A percentile compares a stretch with the other conserved stretches of the same genome.
Evolutionary conservation across 1,139 yeast species (phyloP).

Genomic region (Candida sp.): DNA sequence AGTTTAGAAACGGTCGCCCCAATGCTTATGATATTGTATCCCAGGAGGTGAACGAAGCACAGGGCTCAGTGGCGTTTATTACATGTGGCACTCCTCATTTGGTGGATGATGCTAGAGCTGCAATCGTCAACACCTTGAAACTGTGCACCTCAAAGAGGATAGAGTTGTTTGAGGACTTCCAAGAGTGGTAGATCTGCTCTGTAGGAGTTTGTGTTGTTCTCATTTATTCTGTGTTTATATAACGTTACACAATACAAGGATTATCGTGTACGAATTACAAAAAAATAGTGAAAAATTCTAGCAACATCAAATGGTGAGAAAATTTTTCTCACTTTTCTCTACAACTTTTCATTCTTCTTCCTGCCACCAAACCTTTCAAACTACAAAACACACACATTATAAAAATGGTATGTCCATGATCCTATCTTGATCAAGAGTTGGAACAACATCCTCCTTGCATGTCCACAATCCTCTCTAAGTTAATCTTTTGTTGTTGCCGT

Average conservation of each 20-base stretch:
- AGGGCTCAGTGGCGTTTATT: slow-evolving; percentile 39
- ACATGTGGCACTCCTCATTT: slow-evolving; percentile 42
- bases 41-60: slow-evolving; percentile 31
- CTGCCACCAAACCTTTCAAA: background rate
- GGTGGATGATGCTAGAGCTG: slow-evolving; percentile 41
- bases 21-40: slow-evolving; percentile 29
- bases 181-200: slow-evolving; percentile 15
- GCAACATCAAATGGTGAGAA: background rate
- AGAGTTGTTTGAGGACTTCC: slow-evolving; percentile 25
- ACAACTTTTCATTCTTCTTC: background rate
- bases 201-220: background rate
- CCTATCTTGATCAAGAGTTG: slow-evolving; percentile 16
- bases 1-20: slow-evolving; percentile 47
- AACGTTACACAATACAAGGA: background rate
- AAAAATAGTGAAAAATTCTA: background rate
- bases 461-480: slow-evolving; percentile 17
- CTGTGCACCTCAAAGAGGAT: slow-evolving; percentile 20
- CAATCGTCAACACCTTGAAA: slow-evolving; percentile 16
- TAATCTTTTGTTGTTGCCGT: slow-evolving; percentile 3
- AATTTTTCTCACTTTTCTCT: background rate
- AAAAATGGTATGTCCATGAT: slow-evolving; percentile 32
- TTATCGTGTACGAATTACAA: background rate
- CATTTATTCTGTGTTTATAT: background rate
- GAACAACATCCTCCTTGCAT: slow-evolving; percentile 32
- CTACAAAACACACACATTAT: background rate